A percentile compares a stretch with the other conserved stretches of the same genome.
Conservation (phyloP, 1,139 yeast species). For the Taiozyma sp. region DNA sequence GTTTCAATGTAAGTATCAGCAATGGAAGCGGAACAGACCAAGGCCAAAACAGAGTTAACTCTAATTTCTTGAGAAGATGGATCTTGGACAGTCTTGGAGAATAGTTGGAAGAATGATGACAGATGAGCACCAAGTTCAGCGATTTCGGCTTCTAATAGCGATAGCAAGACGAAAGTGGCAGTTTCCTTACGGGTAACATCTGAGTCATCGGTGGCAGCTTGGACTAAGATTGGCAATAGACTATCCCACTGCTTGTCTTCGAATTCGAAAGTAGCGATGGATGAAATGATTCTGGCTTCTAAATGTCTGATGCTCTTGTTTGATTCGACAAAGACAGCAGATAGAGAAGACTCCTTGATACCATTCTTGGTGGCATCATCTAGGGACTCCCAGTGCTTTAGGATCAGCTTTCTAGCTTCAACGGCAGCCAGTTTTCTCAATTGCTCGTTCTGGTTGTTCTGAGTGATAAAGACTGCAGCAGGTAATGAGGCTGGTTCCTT, state of each 20-base stretch:
- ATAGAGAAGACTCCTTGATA: conserved; percentile 65
- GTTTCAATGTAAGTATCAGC: conserved; percentile 48
- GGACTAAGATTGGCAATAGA: conserved; percentile 66
- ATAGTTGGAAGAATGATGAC: conserved; percentile 64
- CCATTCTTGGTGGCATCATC: conserved; percentile 51
- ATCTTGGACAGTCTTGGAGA: conserved; percentile 65
- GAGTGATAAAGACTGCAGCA: conserved; percentile 77
- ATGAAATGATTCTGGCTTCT: conserved; percentile 82
- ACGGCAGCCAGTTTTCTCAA: conserved; percentile 87
- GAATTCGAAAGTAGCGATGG: conserved; percentile 77
- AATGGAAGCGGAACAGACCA: conserved; percentile 70
- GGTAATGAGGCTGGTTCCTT: conserved; percentile 71
- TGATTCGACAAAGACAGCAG: conserved; percentile 61
- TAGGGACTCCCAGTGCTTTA: conserved; percentile 63
- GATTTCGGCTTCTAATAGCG: conserved; percentile 73
- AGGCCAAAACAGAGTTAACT: conserved; percentile 77
- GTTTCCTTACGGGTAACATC: conserved; percentile 72
- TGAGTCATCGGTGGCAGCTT: conserved; percentile 57
- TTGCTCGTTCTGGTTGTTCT: conserved; percentile 56
- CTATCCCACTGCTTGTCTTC: conserved; percentile 69
- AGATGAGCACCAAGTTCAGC: conserved; percentile 60
- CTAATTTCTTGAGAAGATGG: conserved; percentile 67
- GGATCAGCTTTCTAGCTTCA: conserved; percentile 83
- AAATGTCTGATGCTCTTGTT: conserved; percentile 80
- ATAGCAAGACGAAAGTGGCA: conserved; percentile 73